Base-by-base conservation (phyloP, 2,329 filamentous ascomycete species). In the Pseudogymnoascus sp. region DNA sequence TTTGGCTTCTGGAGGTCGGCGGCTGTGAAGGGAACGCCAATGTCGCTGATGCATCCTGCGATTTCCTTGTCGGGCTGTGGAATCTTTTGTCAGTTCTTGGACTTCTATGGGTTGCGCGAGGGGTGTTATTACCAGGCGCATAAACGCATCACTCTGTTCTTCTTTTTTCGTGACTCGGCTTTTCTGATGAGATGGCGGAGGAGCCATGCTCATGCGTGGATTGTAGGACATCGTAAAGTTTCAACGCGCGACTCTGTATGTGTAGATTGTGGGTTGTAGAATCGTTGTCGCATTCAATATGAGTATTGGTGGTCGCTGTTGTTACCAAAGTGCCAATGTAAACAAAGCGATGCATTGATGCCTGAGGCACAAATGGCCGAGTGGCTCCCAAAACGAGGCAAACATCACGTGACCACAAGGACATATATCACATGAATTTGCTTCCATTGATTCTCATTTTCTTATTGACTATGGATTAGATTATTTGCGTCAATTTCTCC, bases 11-110 rank as follows among this genome's bases (percentile, higher is more conserved):
- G 86, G 40, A 99, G 82, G 75, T 99, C 93, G 64, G 88, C 84
- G 15, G 92, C 80, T 36, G 85, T 89, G 74, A 97, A 97, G 29
- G 85, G 86, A 69, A 97, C 92, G 63, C 93, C 93, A 70, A 97
- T 96, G 74, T 97, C 94, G 70, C 88, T 94, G 77, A 99, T 97
- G 75, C 94, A 99, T 73, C 90, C 92, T 68, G 93, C 93, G 64
- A 99, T 97, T 74, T 99, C 94, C 70, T 80, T 81, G 73, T 85
- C 84, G 6, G 82, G 79, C 62, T 74, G 26, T 50, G 37, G 4
- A 44, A 41, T 33, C 41, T 59, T 68, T 40, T 69, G 65, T 66
- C 31, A 63, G 44, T 7, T 50, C 11, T 61, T 58, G 41, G 60
- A 37, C 35, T 61, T 8, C 15, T 59, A 17, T 50, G 54, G 41